These are phyloP conservation scores for Oryza meridionalis DNA, from an alignment of 176 grass and related monocot species.

Conservation along the genomic window DNA sequence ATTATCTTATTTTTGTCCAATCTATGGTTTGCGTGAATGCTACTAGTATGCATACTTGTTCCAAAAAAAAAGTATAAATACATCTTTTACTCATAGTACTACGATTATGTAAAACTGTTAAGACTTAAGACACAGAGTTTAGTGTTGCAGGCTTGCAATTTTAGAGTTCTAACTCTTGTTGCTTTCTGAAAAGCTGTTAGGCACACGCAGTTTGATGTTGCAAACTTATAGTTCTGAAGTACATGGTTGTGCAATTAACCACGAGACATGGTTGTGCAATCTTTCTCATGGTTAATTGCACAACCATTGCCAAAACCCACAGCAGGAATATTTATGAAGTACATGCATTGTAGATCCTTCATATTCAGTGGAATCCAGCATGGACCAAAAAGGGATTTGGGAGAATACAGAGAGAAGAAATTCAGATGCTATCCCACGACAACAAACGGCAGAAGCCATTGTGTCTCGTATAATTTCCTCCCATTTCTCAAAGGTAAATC, in stretches of 20 bases:
- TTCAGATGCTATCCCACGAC: conserved; percentile 53
- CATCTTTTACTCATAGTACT: neutral
- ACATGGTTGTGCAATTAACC: neutral
- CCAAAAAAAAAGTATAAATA: neutral
- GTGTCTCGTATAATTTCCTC: conserved; percentile 74
- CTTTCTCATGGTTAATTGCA: conserved; percentile 16
- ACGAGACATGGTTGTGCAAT: no score
- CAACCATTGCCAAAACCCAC: conserved; percentile 27
- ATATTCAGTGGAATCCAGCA: conserved; percentile 43
- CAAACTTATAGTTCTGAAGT: neutral
- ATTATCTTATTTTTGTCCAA: conserved; percentile 2
- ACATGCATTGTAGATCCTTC: conserved; percentile 75
- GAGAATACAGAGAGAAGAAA: conserved; percentile 40
- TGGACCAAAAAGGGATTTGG: conserved; percentile 34
- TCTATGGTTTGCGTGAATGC: neutral
- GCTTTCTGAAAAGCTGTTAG: conserved; percentile 21
- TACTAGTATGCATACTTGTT: neutral
- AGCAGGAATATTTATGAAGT: conserved; percentile 38
- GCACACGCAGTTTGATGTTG: neutral
- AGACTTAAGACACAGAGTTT: neutral
- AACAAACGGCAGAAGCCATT: conserved; percentile 75
- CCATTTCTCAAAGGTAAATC: conserved; percentile 66
- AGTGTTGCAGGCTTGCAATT: conserved; percentile 8
- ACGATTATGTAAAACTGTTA: conserved; percentile 7
- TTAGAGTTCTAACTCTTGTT: neutral